A percentile compares a stretch with the other conserved stretches of the same genome.
Conservation (phyloP, 1,284 basidiomycete species). For the Ustilago cynodontis region DNA sequence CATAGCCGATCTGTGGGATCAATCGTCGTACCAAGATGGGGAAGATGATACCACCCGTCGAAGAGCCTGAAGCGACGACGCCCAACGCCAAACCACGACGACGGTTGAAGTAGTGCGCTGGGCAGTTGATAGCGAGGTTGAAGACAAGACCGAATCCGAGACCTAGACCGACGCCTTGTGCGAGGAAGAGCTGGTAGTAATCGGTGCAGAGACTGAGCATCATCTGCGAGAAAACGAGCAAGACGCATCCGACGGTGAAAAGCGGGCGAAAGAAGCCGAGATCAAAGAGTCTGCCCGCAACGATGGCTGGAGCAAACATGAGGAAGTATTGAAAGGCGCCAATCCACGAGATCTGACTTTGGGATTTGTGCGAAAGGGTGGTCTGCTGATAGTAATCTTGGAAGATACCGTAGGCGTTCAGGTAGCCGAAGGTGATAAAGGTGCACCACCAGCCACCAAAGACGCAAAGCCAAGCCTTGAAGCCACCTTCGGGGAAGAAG, state of each 20-base stretch:
- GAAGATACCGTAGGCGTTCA: constrained; percentile 56
- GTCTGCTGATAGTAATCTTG: constrained; percentile 50
- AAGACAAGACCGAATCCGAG: constrained; percentile 56
- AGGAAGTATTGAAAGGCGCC: constrained; percentile 57
- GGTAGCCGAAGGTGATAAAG: constrained; percentile 54
- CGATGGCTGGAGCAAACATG: constrained; percentile 42
- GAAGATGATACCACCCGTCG: constrained; percentile 58
- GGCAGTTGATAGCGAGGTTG: constrained; percentile 42
- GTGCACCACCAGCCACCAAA: constrained; percentile 51
- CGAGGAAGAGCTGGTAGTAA: constrained; percentile 61
- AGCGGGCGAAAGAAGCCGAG: constrained; percentile 50
- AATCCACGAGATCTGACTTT: constrained; percentile 54
- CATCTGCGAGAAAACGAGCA: constrained; percentile 55
- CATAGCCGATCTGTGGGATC: constrained; percentile 53
- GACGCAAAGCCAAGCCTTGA: constrained; percentile 54
- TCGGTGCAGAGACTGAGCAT: constrained; percentile 59
- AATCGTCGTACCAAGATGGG: constrained; percentile 54
- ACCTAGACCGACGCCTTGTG: constrained; percentile 59
- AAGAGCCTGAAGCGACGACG: constrained; percentile 54
- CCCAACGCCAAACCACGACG: constrained; percentile 51
- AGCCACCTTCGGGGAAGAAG: constrained; percentile 55
- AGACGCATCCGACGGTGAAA: constrained; percentile 32
- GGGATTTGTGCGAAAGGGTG: constrained; percentile 39
- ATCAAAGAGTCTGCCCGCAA: constrained; percentile 55
- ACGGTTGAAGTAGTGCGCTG: constrained; percentile 46